A percentile compares a stretch with the other conserved stretches of the same genome.
phyloP scores from a whole-genome alignment of 441 rosid genomes.

The Euphorbia celastroides region DNA sequence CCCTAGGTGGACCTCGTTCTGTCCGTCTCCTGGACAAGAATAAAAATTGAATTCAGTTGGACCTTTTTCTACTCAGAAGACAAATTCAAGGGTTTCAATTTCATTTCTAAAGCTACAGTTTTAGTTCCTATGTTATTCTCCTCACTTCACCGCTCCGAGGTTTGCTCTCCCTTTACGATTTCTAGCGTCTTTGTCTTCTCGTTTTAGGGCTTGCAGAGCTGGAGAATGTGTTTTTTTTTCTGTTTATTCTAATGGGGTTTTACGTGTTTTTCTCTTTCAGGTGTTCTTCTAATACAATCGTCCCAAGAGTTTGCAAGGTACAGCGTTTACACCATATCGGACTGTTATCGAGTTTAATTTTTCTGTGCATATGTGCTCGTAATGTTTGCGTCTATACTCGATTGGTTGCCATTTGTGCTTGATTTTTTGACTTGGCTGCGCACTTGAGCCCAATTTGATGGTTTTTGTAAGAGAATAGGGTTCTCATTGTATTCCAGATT shows the following conservation, averaged over 20 bases:
- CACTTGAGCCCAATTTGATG: no score
- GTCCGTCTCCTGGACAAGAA: background rate
- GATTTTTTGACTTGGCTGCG: background rate
- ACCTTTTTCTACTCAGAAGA: no score
- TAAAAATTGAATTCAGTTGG: background rate
- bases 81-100: no score
- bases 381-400: no score
- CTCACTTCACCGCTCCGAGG: no score
- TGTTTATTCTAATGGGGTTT: background rate
- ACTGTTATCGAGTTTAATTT: background rate
- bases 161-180: no score
- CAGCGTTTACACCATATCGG: background rate
- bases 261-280: background rate
- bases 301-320: constrained; percentile 4
- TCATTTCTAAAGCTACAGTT: no score
- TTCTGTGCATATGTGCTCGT: background rate
- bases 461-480: no score
- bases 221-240: background rate
- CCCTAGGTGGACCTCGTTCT: background rate
- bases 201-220: background rate
- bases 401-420: no score
- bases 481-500: no score
- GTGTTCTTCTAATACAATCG: background rate
- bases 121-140: no score
- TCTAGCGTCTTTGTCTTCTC: no score